Evolutionary conservation across 768 basidiomycete species (phyloP).

Genomic region (Hydnum rufescens): DNA sequence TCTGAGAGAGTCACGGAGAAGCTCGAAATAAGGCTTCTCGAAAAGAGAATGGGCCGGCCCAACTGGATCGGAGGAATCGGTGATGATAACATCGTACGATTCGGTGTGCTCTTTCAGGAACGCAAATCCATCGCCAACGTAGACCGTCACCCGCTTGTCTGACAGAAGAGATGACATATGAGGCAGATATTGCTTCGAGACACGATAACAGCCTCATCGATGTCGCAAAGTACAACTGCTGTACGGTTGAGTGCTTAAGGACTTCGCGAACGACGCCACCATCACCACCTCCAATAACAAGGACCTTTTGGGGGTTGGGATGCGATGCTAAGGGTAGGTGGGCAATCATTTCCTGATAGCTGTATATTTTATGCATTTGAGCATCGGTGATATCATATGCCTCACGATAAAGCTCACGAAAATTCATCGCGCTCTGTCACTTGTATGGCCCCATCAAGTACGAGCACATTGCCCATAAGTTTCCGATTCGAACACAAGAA

Average conservation of each 20-base stretch:
- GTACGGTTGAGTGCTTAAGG: conserved; percentile 78
- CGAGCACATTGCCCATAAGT: conserved; percentile 93
- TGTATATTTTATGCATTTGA: conserved; percentile 16
- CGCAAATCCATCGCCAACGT: conserved; percentile 91
- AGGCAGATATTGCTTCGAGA: conserved; percentile 82
- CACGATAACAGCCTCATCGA: conserved; percentile 97
- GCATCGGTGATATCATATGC: neutral
- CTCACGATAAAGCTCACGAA: conserved; percentile 39
- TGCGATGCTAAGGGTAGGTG: conserved; percentile 93
- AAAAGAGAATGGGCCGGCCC: conserved; percentile 89
- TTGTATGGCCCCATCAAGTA: conserved; percentile 89
- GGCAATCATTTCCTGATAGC: conserved; percentile 98
- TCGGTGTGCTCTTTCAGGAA: conserved; percentile 76
- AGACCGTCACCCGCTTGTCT: conserved; percentile 62
- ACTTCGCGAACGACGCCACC: conserved; percentile 96
- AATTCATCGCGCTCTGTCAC: conserved; percentile 98
- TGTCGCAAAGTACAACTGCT: conserved; percentile 93
- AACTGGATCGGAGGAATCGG: conserved; percentile 95
- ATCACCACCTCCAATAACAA: conserved; percentile 96
- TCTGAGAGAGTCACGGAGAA: conserved; percentile 73
- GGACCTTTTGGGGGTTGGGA: conserved; percentile 86
- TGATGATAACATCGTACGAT: conserved; percentile 94
- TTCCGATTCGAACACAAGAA: conserved; percentile 90
- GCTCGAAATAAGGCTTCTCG: conserved; percentile 91
- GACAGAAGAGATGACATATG: conserved; percentile 77